phyloP scores from a whole-genome alignment of 176 grass and related monocot species.

The Triticum turgidum region DNA sequence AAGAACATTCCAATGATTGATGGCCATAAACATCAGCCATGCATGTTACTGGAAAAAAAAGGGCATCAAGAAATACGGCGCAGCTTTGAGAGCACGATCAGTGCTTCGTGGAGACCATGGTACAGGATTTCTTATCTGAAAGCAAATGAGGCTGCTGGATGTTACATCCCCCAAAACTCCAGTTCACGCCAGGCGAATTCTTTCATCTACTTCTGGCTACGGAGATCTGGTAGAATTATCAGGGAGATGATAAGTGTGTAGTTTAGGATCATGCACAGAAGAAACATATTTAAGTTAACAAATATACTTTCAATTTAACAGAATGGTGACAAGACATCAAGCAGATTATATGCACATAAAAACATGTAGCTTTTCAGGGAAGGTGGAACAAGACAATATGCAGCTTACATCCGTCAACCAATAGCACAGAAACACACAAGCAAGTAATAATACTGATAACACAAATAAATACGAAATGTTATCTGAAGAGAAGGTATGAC shows the following conservation, averaged over 20 bases:
- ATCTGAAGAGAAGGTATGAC: too few relatives aligned
- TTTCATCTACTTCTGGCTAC: not conserved
- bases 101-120: not conserved
- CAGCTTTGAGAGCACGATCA: not conserved
- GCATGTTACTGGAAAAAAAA: not conserved
- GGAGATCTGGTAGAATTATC: not conserved
- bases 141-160: not conserved
- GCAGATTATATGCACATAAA: not conserved
- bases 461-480: too few relatives aligned
- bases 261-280: not conserved
- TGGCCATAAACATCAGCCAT: not conserved
- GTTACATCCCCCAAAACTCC: not conserved
- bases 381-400: not conserved
- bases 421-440: not conserved
- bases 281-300: not conserved
- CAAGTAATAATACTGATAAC: not conserved
- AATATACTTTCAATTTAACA: not conserved
- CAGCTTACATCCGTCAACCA: not conserved
- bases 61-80: not conserved
- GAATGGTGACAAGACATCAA: not conserved
- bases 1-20: not conserved
- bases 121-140: not conserved
- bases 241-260: not conserved
- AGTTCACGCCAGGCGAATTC: not conserved
- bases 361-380: not conserved